Evolutionary conservation across 305 asterid genomes (phyloP), one percentile per base, ranked within the genome.

Genomic region (Galium porrigens): DNA sequence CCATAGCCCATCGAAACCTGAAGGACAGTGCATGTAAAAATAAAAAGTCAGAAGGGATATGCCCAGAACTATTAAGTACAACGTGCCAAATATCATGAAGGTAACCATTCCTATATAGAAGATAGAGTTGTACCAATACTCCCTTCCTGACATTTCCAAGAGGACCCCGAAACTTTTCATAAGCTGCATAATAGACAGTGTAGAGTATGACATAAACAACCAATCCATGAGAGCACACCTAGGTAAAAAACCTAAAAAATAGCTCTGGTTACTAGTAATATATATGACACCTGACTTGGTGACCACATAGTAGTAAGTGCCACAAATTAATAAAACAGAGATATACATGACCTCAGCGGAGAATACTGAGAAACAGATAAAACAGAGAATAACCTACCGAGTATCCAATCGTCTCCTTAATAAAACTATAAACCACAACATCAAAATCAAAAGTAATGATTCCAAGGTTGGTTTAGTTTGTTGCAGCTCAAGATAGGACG

Each of bases 111-210:
- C 57, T 2, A 61, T 30, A 32, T 39, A 39, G 37, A 6, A 64
- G 1, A 63, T 18, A 29, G 54, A 37, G 14, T 11, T 58, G 14
- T 87, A 92, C 99, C 87, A 94, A 75, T 57, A 89, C 99, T 87
- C 99, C 99, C 84, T 94, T 94, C 72, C 99, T 84, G 80, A 94
- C 95, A 76, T 94, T 90, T 78, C 96, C 97, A 48, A 89, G 97
- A 70, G 94, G 87, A 73, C 99, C 99, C 18, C 94, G 82, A 79
- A 81, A 75, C 71, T 89, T 94, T 79, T 83, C 99, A 64, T 94
- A 94, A 71, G 78, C 97, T 94, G 95, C 81, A 78, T 7, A 17
- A 51, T 39, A 69, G 75, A 25, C 68, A 69, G 46, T 56, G 67
- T 55, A 22, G 17, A 66, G 44, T 58, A 58, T 49, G 48, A 36